Conservation (phyloP, 768 basidiomycete genomes). For the Leccinum rimulosum region DNA sequence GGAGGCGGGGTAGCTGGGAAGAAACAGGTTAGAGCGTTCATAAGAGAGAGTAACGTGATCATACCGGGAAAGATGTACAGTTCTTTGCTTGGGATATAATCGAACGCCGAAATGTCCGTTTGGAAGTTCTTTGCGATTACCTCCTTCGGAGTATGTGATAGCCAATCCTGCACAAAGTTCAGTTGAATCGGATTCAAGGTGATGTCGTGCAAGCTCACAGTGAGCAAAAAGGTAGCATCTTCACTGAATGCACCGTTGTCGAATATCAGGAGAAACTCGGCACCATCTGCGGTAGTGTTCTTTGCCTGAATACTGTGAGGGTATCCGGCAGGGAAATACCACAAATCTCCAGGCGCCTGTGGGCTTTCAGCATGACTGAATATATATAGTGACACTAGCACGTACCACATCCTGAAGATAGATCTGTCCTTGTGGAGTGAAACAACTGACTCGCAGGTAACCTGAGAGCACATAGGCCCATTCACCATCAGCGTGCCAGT, state of each 20-base stretch:
- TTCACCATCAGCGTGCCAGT: slow-evolving; percentile 43
- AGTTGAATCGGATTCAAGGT: neutral
- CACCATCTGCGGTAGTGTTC: slow-evolving; percentile 42
- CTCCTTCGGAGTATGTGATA: slow-evolving; percentile 57
- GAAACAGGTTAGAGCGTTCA: neutral
- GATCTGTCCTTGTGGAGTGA: slow-evolving; percentile 50
- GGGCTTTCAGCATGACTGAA: slow-evolving; percentile 12
- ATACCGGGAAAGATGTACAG: slow-evolving; percentile 55
- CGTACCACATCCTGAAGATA: slow-evolving; percentile 55
- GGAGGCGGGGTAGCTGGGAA: slow-evolving; percentile 41
- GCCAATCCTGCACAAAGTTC: slow-evolving; percentile 50
- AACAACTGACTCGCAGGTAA: slow-evolving; percentile 44
- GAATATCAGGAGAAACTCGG: slow-evolving; percentile 52
- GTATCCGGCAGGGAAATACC: slow-evolving; percentile 58
- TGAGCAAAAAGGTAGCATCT: slow-evolving; percentile 53
- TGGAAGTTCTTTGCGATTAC: slow-evolving; percentile 68
- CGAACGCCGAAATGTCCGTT: slow-evolving; percentile 43
- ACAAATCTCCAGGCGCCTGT: slow-evolving; percentile 44
- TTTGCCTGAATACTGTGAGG: slow-evolving; percentile 58
- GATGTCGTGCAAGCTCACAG: slow-evolving; percentile 9
- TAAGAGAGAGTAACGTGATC: neutral
- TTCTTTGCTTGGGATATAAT: slow-evolving; percentile 51
- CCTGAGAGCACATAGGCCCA: slow-evolving; percentile 58
- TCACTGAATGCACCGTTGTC: slow-evolving; percentile 49
- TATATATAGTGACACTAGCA: slow-evolving; percentile 10